These are phyloP conservation scores for Gnomoniopsis smithogilvyi DNA, from an alignment of 2,329 filamentous ascomycete species.

Conservation along the genomic window DNA sequence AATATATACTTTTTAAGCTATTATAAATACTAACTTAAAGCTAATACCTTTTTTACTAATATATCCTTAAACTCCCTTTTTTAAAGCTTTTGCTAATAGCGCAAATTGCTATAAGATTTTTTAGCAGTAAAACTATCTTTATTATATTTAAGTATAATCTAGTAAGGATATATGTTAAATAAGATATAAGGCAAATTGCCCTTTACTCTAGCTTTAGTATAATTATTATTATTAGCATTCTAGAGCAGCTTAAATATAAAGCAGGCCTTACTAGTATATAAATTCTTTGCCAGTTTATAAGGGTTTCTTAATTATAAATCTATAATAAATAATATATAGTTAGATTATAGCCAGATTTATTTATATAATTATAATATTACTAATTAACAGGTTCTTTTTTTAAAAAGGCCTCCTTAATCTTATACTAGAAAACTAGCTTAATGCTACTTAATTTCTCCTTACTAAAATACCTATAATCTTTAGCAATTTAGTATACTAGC, in stretches of 20 bases:
- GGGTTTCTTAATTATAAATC: no score
- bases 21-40: slow-evolving; percentile 50
- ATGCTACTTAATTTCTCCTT: slow-evolving; percentile 1
- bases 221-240: slow-evolving; percentile 52
- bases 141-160: slow-evolving; percentile 46
- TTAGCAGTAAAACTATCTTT: slow-evolving; percentile 41
- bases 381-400: background rate
- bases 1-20: slow-evolving; percentile 33
- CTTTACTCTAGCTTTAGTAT: slow-evolving; percentile 21
- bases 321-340: no score
- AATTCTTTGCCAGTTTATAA: slow-evolving; percentile 24
- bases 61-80: slow-evolving; percentile 33
- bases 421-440: background rate
- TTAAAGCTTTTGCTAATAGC: slow-evolving; percentile 41
- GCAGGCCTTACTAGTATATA: slow-evolving; percentile 40
- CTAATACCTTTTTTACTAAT: slow-evolving; percentile 51
- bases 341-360: background rate
- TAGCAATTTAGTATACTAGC: slow-evolving; percentile 1
- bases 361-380: background rate
- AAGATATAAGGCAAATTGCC: slow-evolving; percentile 25
- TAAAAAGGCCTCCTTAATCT: background rate
- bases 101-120: slow-evolving; percentile 46
- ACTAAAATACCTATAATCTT: slow-evolving; percentile 1
- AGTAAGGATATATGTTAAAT: slow-evolving; percentile 33
- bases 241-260: slow-evolving; percentile 53